A percentile compares a stretch with the other conserved stretches of the same genome.
Evolutionary conservation across 192 early-diverging fungal genomes (phyloP).

Genomic region (Coemansia sp.): DNA sequence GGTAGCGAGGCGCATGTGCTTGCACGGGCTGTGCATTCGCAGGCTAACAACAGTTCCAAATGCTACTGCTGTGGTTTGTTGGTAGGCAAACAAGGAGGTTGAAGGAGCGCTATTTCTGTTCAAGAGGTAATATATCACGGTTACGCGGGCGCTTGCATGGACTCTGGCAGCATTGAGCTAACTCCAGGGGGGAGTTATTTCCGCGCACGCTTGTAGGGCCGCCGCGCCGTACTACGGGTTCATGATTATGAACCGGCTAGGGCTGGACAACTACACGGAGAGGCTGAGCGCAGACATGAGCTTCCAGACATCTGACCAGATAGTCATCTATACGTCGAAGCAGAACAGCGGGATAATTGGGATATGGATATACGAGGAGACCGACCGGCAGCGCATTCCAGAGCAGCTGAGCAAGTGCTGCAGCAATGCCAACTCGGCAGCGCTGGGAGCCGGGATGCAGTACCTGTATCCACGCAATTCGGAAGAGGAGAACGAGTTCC

Average conservation of each 20-base stretch:
- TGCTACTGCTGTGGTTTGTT: not conserved
- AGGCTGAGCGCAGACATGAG: conserved; percentile 66
- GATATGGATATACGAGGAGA: conserved; percentile 50
- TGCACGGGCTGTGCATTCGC: not conserved
- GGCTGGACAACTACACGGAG: conserved; percentile 74
- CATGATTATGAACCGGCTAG: conserved; percentile 83
- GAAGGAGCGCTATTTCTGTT: conserved; percentile 91
- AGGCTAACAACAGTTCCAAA: not conserved
- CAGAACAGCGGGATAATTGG: conserved; percentile 23
- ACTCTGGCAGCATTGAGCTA: too few species aligned
- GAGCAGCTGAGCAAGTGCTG: conserved; percentile 45
- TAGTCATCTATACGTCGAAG: conserved; percentile 73
- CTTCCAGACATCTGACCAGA: conserved; percentile 76
- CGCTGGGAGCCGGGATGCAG: conserved; percentile 22
- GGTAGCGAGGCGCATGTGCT: not conserved
- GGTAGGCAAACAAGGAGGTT: conserved; percentile 79
- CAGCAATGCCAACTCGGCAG: conserved; percentile 20
- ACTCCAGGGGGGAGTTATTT: too few species aligned
- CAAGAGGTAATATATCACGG: conserved; percentile 53
- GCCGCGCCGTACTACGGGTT: conserved; percentile 67
- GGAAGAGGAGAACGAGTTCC: conserved; percentile 40
- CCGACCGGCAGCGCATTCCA: conserved; percentile 32
- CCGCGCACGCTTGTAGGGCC: conserved; percentile 17
- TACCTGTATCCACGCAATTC: conserved; percentile 34
- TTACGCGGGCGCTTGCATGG: not conserved